These are phyloP conservation scores for Seminavis robusta DNA, from an alignment of 108 stramenopile genomes.

Conservation along the genomic window DNA sequence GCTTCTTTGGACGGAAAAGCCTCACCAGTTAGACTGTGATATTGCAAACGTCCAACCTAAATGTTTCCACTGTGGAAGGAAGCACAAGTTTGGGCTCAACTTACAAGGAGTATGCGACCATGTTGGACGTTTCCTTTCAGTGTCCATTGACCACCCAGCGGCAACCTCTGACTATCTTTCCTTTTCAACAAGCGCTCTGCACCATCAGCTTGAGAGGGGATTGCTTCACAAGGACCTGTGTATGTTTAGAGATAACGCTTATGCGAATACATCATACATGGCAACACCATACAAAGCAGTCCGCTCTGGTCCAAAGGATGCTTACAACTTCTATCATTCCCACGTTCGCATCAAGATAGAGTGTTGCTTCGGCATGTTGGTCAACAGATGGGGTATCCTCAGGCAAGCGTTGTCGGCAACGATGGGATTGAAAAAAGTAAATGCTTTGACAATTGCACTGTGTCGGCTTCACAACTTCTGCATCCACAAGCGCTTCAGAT, in stretches of 20 bases:
- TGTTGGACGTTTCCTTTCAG: slow-evolving; percentile 10
- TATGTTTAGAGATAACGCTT: slow-evolving; percentile 32
- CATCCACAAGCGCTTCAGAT: no score
- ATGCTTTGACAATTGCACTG: neutral
- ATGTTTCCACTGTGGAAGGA: slow-evolving; percentile 31
- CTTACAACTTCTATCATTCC: slow-evolving; percentile 28
- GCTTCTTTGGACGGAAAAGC: slow-evolving; percentile 31
- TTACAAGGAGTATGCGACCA: slow-evolving; percentile 20
- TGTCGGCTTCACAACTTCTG: slow-evolving; percentile 3
- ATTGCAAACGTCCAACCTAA: slow-evolving; percentile 1
- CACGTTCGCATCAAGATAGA: slow-evolving; percentile 24
- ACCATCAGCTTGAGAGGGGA: slow-evolving; percentile 1
- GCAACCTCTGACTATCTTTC: slow-evolving; percentile 12
- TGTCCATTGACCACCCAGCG: slow-evolving; percentile 10
- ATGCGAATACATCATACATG: slow-evolving; percentile 28
- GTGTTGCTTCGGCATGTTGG: slow-evolving; percentile 28
- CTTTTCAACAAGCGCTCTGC: slow-evolving; percentile 9
- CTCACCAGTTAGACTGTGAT: slow-evolving; percentile 5
- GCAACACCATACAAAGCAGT: slow-evolving; percentile 26
- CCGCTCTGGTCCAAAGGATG: slow-evolving; percentile 26
- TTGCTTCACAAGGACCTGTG: no score
- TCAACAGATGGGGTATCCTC: slow-evolving; percentile 5
- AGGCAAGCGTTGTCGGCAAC: neutral
- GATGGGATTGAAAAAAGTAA: neutral
- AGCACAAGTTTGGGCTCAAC: slow-evolving; percentile 35